These are phyloP conservation scores for Suhomyces kilbournensis DNA, from an alignment of 805 yeast species.

Conservation along the genomic window DNA sequence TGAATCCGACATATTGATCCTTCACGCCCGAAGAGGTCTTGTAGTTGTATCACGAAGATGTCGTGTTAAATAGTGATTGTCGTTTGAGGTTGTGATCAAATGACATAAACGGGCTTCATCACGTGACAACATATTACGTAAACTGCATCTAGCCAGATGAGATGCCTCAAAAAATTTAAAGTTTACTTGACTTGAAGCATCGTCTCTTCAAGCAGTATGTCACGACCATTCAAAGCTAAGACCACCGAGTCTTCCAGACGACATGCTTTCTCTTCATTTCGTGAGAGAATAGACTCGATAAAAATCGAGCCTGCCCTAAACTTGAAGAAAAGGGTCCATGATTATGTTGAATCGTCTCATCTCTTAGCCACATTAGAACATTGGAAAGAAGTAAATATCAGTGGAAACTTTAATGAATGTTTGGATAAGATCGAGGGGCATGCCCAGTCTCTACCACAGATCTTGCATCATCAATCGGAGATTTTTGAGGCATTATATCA, in stretches of 20 bases:
- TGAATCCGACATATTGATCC: not conserved
- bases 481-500: conserved; percentile 51
- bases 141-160: conserved; percentile 4
- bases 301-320: conserved; percentile 71
- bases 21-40: not conserved
- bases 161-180: conserved; percentile 10
- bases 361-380: conserved; percentile 75
- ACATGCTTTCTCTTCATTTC: conserved; percentile 70
- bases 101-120: not conserved
- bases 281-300: conserved; percentile 78
- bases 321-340: conserved; percentile 57
- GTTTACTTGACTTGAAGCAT: not conserved
- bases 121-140: conserved; percentile 2
- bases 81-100: not conserved
- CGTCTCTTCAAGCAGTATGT: conserved; percentile 5
- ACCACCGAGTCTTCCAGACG: conserved; percentile 54
- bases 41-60: not conserved
- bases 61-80: not conserved
- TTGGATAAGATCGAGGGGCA: conserved; percentile 50
- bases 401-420: conserved; percentile 67
- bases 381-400: conserved; percentile 84
- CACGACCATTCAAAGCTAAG: conserved; percentile 19
- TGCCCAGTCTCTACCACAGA: conserved; percentile 73
- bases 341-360: conserved; percentile 73
- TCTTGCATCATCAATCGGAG: conserved; percentile 63